Conservation (phyloP, 257 asterid species). For the Nicotiana sylvestris region DNA sequence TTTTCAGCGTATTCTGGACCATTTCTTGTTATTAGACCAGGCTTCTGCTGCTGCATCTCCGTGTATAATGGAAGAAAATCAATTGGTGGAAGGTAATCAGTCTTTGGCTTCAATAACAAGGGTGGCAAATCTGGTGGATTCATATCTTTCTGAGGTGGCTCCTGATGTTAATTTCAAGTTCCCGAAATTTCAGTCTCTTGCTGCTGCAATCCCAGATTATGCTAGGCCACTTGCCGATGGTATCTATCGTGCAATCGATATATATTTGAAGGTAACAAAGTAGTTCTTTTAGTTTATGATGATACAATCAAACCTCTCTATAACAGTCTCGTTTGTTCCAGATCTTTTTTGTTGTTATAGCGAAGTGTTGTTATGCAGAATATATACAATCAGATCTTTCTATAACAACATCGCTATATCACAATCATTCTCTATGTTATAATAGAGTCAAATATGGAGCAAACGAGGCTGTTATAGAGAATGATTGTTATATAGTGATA, state of each 20-base stretch:
- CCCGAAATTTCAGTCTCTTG: slow-evolving; percentile 69
- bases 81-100: slow-evolving; percentile 31
- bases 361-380: too few relatives aligned
- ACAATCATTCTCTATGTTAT: too few relatives aligned
- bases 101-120: slow-evolving; percentile 55
- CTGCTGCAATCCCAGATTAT: slow-evolving; percentile 79
- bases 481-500: too few relatives aligned
- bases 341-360: too few relatives aligned
- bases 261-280: slow-evolving; percentile 68
- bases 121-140: slow-evolving; percentile 81
- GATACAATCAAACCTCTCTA: too few relatives aligned
- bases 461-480: too few relatives aligned
- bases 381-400: too few relatives aligned
- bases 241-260: slow-evolving; percentile 81
- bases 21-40: slow-evolving; percentile 61
- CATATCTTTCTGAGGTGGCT: slow-evolving; percentile 85
- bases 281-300: background rate
- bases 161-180: slow-evolving; percentile 69
- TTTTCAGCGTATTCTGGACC: slow-evolving; percentile 87
- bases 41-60: slow-evolving; percentile 57
- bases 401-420: too few relatives aligned
- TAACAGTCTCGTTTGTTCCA: too few relatives aligned
- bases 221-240: slow-evolving; percentile 81
- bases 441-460: too few relatives aligned
- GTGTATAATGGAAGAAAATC: slow-evolving; percentile 53